These are phyloP conservation scores for Trypethelium eluteriae DNA, from an alignment of 495 filamentous ascomycete species.

Conservation along the genomic window DNA sequence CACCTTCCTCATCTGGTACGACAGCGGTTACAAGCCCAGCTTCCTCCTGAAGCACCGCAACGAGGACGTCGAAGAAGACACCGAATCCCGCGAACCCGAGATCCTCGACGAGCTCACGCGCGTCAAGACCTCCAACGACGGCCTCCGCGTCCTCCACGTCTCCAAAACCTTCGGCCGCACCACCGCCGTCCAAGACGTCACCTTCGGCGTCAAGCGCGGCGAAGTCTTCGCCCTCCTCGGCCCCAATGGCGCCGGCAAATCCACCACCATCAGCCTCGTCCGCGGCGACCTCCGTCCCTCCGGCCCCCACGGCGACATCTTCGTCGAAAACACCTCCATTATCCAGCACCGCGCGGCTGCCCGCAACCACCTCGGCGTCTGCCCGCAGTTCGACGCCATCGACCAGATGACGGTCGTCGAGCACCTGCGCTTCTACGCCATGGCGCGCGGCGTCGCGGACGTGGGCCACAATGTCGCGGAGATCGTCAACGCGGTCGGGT, in stretches of 20 bases:
- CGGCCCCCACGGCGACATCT: conserved; percentile 50
- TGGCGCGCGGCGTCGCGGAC: conserved; percentile 56
- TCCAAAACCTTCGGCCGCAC: conserved; percentile 64
- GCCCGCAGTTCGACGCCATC: conserved; percentile 61
- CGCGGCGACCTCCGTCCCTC: conserved; percentile 71
- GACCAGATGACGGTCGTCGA: conserved; percentile 66
- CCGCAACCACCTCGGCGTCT: conserved; percentile 66
- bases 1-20: conserved; percentile 59
- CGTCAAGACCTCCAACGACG: conserved; percentile 48
- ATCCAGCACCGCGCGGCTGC: conserved; percentile 56
- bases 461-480: conserved; percentile 53
- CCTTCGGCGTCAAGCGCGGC: conserved; percentile 66
- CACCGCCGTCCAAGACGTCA: conserved; percentile 71
- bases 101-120: conserved; percentile 43
- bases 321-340: conserved; percentile 66
- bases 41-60: conserved; percentile 34
- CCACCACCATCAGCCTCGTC: conserved; percentile 75
- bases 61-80: conserved; percentile 40
- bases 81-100: conserved; percentile 40
- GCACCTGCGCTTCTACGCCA: conserved; percentile 68
- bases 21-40: conserved; percentile 53
- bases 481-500: conserved; percentile 36
- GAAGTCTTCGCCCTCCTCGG: conserved; percentile 82
- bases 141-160: conserved; percentile 65
- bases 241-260: conserved; percentile 84